Conservation (phyloP, 805 yeast species). For the Diddensiella santjacobensis region DNA sequence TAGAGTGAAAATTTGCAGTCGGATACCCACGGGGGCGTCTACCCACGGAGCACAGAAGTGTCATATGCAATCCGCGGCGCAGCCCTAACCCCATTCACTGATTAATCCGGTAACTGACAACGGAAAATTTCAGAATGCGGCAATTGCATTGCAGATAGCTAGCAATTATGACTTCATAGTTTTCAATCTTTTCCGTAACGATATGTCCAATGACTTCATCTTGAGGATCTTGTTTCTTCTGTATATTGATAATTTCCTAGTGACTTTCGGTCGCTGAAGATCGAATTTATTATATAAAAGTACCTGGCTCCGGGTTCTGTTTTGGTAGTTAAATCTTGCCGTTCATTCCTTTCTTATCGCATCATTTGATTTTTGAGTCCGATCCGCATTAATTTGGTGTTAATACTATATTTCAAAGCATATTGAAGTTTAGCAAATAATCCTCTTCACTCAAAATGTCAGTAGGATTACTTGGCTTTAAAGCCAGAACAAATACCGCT, state of each 20-base stretch:
- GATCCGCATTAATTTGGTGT: neutral
- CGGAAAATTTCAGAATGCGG: neutral
- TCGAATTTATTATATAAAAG: no score
- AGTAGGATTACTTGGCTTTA: neutral
- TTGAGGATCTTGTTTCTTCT: no score
- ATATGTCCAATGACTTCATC: neutral
- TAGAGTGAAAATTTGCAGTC: no score
- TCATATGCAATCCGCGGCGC: neutral
- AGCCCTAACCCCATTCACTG: neutral
- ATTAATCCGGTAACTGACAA: neutral
- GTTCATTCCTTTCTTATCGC: neutral
- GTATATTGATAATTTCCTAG: no score
- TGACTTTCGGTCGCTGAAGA: no score
- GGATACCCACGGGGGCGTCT: no score
- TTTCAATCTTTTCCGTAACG: neutral
- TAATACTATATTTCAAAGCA: neutral
- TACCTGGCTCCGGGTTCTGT: no score
- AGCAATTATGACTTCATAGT: neutral
- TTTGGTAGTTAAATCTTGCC: no score
- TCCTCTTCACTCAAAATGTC: neutral
- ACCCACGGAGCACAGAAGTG: no score
- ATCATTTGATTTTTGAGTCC: no score
- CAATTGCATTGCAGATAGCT: neutral
- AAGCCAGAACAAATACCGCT: constrained; percentile 42
- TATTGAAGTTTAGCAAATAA: neutral